These are phyloP conservation scores for Flaveria ramosissima DNA, from an alignment of 129 eudicot genomes.

Conservation along the genomic window DNA sequence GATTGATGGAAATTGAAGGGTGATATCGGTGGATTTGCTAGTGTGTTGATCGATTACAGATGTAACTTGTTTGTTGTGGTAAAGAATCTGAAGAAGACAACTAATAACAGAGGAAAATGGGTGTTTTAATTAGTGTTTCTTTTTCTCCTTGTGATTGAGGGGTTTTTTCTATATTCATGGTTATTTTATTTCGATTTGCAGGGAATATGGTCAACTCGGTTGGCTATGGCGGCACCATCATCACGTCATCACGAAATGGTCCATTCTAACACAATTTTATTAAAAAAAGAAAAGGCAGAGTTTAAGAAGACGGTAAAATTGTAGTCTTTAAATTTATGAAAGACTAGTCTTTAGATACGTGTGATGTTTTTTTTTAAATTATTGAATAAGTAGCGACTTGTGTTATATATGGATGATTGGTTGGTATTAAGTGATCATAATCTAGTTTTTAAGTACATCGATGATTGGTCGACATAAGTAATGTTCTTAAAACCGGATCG, in stretches of 20 bases:
- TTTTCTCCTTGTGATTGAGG: neutral
- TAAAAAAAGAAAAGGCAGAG: too few species aligned
- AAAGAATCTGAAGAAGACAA: conserved; percentile 39
- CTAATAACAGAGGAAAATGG: conserved; percentile 19
- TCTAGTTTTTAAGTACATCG: too few species aligned
- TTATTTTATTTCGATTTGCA: conserved; percentile 17
- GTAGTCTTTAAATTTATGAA: too few species aligned
- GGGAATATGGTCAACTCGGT: conserved; percentile 31
- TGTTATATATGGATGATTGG: too few species aligned
- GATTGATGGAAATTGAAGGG: conserved; percentile 1
- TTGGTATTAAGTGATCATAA: too few species aligned
- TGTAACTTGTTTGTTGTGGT: conserved; percentile 34
- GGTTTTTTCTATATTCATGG: neutral
- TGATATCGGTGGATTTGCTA: conserved; percentile 25
- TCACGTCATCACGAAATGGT: neutral
- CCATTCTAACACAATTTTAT: neutral
- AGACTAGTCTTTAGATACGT: too few species aligned
- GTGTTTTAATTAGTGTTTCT: conserved; percentile 28
- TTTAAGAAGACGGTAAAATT: too few species aligned
- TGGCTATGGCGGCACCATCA: conserved; percentile 35
- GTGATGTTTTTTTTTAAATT: too few species aligned
- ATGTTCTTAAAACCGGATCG: too few species aligned
- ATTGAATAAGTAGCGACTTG: too few species aligned
- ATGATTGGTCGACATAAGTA: too few species aligned
- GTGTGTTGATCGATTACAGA: conserved; percentile 18